A percentile compares a stretch with the other conserved stretches of the same genome.
Evolutionary conservation across 1,284 basidiomycete genomes (phyloP).

Genomic region (Leccinum pachyderme): DNA sequence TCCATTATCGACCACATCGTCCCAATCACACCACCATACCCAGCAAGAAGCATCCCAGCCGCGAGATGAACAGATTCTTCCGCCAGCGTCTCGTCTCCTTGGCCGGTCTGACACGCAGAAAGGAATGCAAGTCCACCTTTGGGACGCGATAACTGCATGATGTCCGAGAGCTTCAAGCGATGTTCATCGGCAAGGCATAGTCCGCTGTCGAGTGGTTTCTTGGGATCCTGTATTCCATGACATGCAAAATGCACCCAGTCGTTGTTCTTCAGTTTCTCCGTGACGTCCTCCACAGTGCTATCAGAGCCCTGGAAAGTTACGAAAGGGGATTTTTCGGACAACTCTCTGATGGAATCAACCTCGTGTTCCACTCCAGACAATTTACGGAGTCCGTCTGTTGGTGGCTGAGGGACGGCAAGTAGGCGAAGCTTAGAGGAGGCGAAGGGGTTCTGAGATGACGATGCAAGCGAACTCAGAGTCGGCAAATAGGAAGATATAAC

Average conservation of each 20-base stretch:
- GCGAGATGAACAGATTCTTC: neutral
- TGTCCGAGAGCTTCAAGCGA: neutral
- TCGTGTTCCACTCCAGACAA: neutral
- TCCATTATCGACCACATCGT: too few species aligned
- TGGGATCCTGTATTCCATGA: neutral
- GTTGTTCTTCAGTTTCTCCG: neutral
- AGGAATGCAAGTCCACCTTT: neutral
- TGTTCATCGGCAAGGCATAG: neutral
- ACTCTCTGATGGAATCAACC: neutral
- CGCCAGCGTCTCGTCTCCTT: neutral
- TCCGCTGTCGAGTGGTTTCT: neutral
- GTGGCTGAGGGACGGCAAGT: neutral
- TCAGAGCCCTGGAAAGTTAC: neutral
- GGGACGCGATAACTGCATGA: neutral
- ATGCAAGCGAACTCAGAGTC: neutral
- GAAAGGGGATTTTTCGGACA: neutral
- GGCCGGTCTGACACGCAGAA: too few species aligned
- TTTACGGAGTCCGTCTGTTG: neutral
- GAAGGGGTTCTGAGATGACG: neutral
- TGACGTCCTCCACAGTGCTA: neutral
- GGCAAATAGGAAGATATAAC: neutral
- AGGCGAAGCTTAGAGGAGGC: neutral
- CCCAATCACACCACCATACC: too few species aligned
- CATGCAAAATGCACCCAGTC: neutral
- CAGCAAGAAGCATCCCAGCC: neutral